Conservation (phyloP, 805 yeast genomes). For the Barnettozyma siamensis region DNA sequence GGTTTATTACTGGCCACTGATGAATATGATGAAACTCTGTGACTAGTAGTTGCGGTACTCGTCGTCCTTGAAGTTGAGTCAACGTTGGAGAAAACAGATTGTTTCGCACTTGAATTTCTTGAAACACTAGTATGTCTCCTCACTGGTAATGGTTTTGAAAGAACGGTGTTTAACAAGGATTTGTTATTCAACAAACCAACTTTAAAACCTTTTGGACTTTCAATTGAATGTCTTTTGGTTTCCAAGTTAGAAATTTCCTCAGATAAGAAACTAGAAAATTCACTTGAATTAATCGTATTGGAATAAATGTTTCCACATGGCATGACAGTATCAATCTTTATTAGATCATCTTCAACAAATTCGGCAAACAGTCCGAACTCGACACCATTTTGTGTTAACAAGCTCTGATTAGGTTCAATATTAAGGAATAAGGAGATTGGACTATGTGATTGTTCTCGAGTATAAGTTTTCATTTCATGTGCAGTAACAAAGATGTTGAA, state of each 20-base stretch:
- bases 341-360: conserved; percentile 30
- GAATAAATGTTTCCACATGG: conserved; percentile 18
- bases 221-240: conserved; percentile 13
- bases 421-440: conserved; percentile 66
- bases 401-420: conserved; percentile 33
- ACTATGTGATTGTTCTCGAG: conserved; percentile 50
- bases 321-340: conserved; percentile 22
- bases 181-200: conserved; percentile 10
- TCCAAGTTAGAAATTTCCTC: conserved; percentile 32
- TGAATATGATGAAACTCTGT: conserved; percentile 16
- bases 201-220: conserved; percentile 8
- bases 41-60: background rate
- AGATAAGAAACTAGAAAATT: conserved; percentile 32
- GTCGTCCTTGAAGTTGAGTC: background rate
- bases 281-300: conserved; percentile 25
- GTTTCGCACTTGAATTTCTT: conserved; percentile 7
- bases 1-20: conserved; percentile 20
- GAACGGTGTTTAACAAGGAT: conserved; percentile 5
- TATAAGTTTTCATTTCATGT: conserved; percentile 51
- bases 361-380: conserved; percentile 45
- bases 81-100: background rate
- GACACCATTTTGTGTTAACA: conserved; percentile 34
- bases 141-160: conserved; percentile 1
- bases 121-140: background rate
- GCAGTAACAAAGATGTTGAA: conserved; percentile 58